Evolutionary conservation across 2,329 filamentous ascomycete genomes (phyloP).

Genomic region (Colletotrichum siamense): DNA sequence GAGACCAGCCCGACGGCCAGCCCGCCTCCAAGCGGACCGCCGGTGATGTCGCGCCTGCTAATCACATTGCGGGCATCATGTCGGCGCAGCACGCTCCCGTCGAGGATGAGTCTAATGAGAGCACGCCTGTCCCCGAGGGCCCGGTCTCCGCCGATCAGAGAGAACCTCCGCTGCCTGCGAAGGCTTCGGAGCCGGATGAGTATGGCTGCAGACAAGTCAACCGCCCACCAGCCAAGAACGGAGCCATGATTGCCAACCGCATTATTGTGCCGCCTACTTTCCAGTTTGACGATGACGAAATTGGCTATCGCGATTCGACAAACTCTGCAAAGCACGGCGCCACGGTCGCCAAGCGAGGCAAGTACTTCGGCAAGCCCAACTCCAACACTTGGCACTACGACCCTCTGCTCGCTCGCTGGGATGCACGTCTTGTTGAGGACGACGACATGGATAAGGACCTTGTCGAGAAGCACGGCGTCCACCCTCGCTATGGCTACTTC

Average conservation of each 20-base stretch:
- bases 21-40: constrained; percentile 54
- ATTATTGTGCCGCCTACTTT: constrained; percentile 57
- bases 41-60: constrained; percentile 27
- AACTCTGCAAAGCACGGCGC: constrained; percentile 61
- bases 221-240: constrained; percentile 42
- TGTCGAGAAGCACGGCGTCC: constrained; percentile 54
- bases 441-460: constrained; percentile 57
- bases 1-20: constrained; percentile 54
- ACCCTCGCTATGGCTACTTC: constrained; percentile 60
- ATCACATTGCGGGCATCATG: constrained; percentile 32
- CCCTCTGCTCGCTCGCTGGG: constrained; percentile 57
- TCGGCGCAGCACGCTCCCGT: constrained; percentile 33
- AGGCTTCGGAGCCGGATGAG: constrained; percentile 51
- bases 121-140: constrained; percentile 22
- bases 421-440: constrained; percentile 52
- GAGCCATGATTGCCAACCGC: constrained; percentile 50
- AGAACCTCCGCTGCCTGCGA: constrained; percentile 32
- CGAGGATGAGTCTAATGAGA: constrained; percentile 33
- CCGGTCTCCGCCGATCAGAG: constrained; percentile 32
- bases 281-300: constrained; percentile 57
- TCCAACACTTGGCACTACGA: constrained; percentile 60
- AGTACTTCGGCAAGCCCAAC: constrained; percentile 59
- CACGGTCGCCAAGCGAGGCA: constrained; percentile 57
- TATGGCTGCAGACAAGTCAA: constrained; percentile 56
- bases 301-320: constrained; percentile 64